phyloP scores from a whole-genome alignment of 148 eudicot genomes.

The Vaccinium corymbosum region DNA sequence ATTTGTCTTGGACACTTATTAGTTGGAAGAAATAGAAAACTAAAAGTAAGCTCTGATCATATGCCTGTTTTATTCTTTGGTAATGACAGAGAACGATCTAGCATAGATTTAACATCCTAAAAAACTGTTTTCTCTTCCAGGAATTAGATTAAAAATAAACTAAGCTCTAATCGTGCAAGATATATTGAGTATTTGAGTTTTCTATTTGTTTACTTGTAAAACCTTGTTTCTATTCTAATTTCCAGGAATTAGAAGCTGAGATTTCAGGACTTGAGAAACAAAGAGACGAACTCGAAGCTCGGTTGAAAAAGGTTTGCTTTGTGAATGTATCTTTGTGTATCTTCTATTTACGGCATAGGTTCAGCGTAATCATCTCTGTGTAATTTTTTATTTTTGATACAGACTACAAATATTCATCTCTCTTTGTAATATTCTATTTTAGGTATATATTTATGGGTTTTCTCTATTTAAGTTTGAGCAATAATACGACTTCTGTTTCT shows the following conservation, averaged over 20 bases:
- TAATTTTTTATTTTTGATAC: too few relatives aligned
- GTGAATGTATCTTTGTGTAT: too few relatives aligned
- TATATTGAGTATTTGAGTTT: too few relatives aligned
- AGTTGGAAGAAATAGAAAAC: not conserved
- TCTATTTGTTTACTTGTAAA: not conserved
- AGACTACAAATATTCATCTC: too few relatives aligned
- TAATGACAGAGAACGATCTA: not conserved
- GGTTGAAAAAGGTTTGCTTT: constrained; percentile 63
- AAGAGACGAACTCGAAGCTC: constrained; percentile 89
- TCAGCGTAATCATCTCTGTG: too few relatives aligned
- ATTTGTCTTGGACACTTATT: not conserved
- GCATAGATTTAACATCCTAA: not conserved
- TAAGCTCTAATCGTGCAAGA: too few relatives aligned
- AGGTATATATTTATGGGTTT: too few relatives aligned
- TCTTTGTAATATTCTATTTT: too few relatives aligned
- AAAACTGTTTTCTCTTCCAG: not conserved
- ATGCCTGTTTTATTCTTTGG: not conserved
- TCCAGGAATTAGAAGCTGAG: constrained; percentile 79
- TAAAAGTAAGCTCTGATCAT: not conserved
- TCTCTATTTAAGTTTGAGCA: too few relatives aligned
- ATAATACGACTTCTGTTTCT: too few relatives aligned
- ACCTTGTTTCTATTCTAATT: constrained; percentile 19
- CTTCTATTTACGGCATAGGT: too few relatives aligned
- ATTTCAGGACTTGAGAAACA: constrained; percentile 80
- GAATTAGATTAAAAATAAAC: too few relatives aligned